These are phyloP conservation scores for Trichophyton schoenleinii DNA, from an alignment of 2,329 filamentous ascomycete genomes.

Conservation along the genomic window DNA sequence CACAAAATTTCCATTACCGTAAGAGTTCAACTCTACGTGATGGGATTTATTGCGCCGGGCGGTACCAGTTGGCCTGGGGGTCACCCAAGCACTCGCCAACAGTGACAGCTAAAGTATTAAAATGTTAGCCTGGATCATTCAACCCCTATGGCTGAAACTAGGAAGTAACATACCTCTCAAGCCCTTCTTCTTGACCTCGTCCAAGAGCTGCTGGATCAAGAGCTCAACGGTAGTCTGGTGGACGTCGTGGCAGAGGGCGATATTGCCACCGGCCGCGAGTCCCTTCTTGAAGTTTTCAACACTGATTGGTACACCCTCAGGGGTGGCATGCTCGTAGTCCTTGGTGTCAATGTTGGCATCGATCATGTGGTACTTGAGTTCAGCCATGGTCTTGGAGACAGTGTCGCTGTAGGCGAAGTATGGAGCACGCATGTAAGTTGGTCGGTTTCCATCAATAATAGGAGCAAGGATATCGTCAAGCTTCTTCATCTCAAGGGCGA, in stretches of 20 bases:
- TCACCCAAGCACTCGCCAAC: constrained; percentile 9
- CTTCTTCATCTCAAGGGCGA: constrained; percentile 29
- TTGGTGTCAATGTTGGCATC: constrained; percentile 32
- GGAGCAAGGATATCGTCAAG: constrained; percentile 30
- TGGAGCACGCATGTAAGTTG: constrained; percentile 39
- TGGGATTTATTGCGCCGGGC: not conserved
- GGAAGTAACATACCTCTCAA: constrained; percentile 3
- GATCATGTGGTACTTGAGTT: constrained; percentile 37
- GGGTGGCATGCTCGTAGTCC: constrained; percentile 26
- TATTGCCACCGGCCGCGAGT: not conserved
- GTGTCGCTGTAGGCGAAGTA: constrained; percentile 27
- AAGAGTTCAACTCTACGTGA: not conserved
- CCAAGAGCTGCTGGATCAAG: constrained; percentile 6
- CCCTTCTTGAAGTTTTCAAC: not conserved
- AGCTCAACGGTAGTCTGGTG: constrained; percentile 7
- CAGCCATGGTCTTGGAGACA: constrained; percentile 26
- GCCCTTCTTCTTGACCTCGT: constrained; percentile 3
- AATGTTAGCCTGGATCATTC: constrained; percentile 1
- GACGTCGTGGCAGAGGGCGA: constrained; percentile 6
- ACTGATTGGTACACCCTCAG: not conserved
- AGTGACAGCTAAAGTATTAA: constrained; percentile 4
- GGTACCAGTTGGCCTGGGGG: constrained; percentile 8
- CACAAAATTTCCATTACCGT: not conserved
- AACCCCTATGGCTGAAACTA: not conserved
- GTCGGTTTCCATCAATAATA: constrained; percentile 31